Percentiles rank a stretch among this genome's conserved stretches.
These are phyloP conservation scores for Cicer bijugum DNA, from an alignment of 306 rosid species.

Conservation along the genomic window DNA sequence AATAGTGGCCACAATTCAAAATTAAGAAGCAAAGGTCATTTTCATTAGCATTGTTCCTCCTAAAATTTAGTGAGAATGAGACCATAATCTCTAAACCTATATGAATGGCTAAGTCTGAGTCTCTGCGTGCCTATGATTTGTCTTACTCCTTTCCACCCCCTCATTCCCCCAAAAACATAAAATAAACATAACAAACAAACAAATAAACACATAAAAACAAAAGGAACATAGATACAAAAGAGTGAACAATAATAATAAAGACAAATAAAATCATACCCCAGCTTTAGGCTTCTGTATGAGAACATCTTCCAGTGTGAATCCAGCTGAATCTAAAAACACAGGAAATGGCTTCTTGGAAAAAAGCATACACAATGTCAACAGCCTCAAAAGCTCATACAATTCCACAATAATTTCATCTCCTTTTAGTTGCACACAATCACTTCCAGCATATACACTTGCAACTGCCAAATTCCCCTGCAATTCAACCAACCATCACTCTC, in stretches of 20 bases:
- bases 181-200: background rate
- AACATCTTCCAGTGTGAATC: slow-evolving; percentile 73
- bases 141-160: slow-evolving; percentile 36
- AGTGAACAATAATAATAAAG: slow-evolving; percentile 2
- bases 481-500: background rate
- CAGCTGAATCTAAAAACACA: slow-evolving; percentile 88
- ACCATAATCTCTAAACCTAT: slow-evolving; percentile 37
- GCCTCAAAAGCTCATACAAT: slow-evolving; percentile 64
- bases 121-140: slow-evolving; percentile 23
- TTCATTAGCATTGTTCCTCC: slow-evolving; percentile 33
- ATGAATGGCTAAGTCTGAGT: slow-evolving; percentile 8
- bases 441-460: slow-evolving; percentile 90
- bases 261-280: slow-evolving; percentile 61
- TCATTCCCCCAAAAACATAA: slow-evolving; percentile 29
- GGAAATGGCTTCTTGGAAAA: slow-evolving; percentile 94
- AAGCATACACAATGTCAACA: slow-evolving; percentile 75
- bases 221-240: background rate
- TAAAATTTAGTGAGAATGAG: slow-evolving; percentile 22
- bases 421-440: slow-evolving; percentile 67
- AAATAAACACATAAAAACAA: background rate
- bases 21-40: slow-evolving; percentile 22
- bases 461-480: slow-evolving; percentile 88
- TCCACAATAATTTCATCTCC: slow-evolving; percentile 78
- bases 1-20: slow-evolving; percentile 22
- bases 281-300: slow-evolving; percentile 96